Conservation (phyloP, 805 yeast genomes). For the Suhomyces kilbournensis region DNA sequence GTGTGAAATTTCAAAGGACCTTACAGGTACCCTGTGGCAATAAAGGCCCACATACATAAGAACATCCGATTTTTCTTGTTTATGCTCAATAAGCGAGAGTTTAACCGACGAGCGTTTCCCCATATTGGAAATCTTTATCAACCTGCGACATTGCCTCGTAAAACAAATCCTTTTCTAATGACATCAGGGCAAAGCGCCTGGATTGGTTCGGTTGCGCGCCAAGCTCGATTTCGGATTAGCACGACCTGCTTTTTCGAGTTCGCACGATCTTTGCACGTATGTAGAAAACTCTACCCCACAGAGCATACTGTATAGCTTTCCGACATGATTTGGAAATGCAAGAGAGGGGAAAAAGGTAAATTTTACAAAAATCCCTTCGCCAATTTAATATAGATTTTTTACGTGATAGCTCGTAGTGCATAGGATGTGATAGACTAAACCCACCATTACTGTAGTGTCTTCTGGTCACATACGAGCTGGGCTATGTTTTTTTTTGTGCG, state of each 20-base stretch:
- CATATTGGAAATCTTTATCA: not conserved
- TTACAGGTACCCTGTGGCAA: not conserved
- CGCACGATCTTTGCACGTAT: not conserved
- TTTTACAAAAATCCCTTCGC: not conserved
- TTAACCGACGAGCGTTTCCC: not conserved
- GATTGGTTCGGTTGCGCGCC: not conserved
- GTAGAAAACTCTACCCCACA: not conserved
- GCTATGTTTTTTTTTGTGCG: too few relatives aligned
- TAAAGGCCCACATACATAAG: not conserved
- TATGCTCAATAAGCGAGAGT: not conserved
- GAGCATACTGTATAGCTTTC: not conserved
- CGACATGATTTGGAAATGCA: not conserved
- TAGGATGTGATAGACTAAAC: too few relatives aligned
- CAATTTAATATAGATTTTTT: not conserved
- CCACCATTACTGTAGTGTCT: too few relatives aligned
- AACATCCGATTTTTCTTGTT: not conserved
- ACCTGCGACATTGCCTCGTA: not conserved
- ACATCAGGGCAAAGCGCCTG: not conserved
- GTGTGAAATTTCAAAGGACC: not conserved
- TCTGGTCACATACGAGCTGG: too few relatives aligned
- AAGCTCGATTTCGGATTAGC: not conserved
- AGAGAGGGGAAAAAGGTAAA: not conserved
- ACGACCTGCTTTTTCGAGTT: not conserved
- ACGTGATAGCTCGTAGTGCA: not conserved
- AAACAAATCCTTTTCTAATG: not conserved